Evolutionary conservation across 805 yeast genomes (phyloP), one percentile per base, ranked within the genome.

Genomic region (Candida cerambycidarum): DNA sequence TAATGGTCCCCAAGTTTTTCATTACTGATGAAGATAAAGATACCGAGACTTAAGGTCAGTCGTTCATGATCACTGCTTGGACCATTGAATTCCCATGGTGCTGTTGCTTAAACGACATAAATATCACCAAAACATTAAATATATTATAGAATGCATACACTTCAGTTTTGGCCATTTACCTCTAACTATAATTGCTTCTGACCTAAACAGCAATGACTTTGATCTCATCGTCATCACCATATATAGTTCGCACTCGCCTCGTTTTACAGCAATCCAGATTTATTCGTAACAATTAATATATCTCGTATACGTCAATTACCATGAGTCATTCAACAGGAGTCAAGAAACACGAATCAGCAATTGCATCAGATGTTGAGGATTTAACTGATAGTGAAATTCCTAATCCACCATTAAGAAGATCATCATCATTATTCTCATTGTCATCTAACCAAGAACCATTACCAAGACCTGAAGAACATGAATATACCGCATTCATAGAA

Each of bases 381-480:
- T 63, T 65, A 39, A 57, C 52, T 18, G 63, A 57, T 38, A 30
- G 46, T 17, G 50, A 46, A 24, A 24, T 32, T 15, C 43, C 43
- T 17, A 30, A 39, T 25, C 46, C 48, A 10, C 70, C 71, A 11
- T 54, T 74, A 18, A 67, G 80, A 54, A 67, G 82, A 52, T 75
- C 79, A 45, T 71, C 83, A 13, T 79, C 84, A 52, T 44, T 78
- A 62, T 58, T 73, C 48, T 68, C 74, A 29, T 67, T 84, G 51
- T 63, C 80, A 56, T 67, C 81, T 48, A 63, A 63, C 44, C 68
- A 67, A 47, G 83, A 80, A 4, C 53, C 53, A 15, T 68, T 85
- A 51, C 90, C 89, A 9, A 83, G 86, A 34, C 92, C 93, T 8
- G 87, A 85, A 55, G 81, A 81, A 44, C 73, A 73, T 13, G 95